Evolutionary conservation across 495 filamentous ascomycete species (phyloP).

Genomic region (Penicillium psychrofluorescens): DNA sequence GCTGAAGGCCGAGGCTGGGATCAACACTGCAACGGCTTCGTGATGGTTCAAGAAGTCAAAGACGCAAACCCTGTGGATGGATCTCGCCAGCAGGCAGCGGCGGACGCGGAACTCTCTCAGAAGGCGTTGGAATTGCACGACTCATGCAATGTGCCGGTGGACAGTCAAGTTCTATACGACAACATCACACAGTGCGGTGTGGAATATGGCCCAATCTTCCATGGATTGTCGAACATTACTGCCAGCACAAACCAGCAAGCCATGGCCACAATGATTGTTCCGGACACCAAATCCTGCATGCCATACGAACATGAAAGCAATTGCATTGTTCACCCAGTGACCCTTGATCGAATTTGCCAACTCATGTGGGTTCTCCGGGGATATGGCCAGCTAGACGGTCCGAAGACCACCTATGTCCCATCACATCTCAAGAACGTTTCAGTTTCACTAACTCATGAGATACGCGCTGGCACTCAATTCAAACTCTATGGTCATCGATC

Average conservation of each 20-base stretch:
- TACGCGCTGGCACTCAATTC: constrained; percentile 11
- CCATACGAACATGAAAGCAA: constrained; percentile 35
- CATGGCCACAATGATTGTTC: constrained; percentile 27
- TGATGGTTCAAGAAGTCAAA: constrained; percentile 20
- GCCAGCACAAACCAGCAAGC: constrained; percentile 6
- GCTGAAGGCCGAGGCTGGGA: constrained; percentile 27
- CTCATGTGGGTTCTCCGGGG: constrained; percentile 19
- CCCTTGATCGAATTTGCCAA: constrained; percentile 39
- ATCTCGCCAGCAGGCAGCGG: constrained; percentile 2
- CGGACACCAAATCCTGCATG: constrained; percentile 42
- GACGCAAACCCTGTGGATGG: constrained; percentile 22
- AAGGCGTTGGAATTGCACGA: constrained; percentile 1
- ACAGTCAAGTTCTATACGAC: constrained; percentile 10
- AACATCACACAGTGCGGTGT: constrained; percentile 21
- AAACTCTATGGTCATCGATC: constrained; percentile 14
- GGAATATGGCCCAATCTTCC: constrained; percentile 29
- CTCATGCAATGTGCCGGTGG: constrained; percentile 6
- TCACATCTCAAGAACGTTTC: constrained; percentile 15
- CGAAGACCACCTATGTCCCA: constrained; percentile 10
- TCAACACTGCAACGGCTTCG: constrained; percentile 33
- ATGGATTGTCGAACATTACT: constrained; percentile 20
- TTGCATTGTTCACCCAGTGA: constrained; percentile 37
- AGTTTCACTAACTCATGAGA: constrained; percentile 5
- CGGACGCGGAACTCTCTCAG: not conserved
- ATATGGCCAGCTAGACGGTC: constrained; percentile 9